phyloP scores from a whole-genome alignment of 345 rosid genomes.

The Adansonia digitata region DNA sequence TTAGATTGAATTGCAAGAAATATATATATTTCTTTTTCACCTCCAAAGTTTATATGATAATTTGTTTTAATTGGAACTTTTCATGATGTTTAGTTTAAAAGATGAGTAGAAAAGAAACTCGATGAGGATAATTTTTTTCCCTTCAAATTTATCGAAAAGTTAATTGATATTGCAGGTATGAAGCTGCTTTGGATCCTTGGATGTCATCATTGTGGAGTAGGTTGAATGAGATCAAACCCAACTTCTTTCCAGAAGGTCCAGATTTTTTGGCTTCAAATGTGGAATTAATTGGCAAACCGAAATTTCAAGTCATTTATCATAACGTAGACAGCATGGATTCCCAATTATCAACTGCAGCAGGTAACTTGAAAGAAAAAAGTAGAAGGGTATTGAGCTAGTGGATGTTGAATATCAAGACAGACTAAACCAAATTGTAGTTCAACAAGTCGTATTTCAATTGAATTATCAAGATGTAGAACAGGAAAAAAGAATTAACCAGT shows the following conservation, averaged over 20 bases:
- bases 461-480: not conserved
- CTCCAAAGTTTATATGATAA: not conserved
- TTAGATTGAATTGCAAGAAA: not conserved
- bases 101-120: not conserved
- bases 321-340: slow-evolving; percentile 20
- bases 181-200: slow-evolving; percentile 97
- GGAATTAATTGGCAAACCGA: slow-evolving; percentile 54
- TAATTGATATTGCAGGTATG: slow-evolving; percentile 48
- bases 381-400: not conserved
- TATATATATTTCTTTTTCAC: not conserved
- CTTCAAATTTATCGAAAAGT: not conserved
- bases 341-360: slow-evolving; percentile 32
- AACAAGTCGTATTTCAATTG: not conserved
- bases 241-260: slow-evolving; percentile 66
- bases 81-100: not conserved
- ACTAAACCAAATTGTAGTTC: not conserved
- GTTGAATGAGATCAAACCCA: slow-evolving; percentile 50
- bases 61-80: not conserved
- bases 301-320: slow-evolving; percentile 50
- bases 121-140: not conserved
- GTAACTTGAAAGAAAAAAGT: slow-evolving; percentile 24
- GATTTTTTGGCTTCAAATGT: slow-evolving; percentile 39
- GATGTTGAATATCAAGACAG: not conserved
- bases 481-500: not conserved
- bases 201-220: slow-evolving; percentile 71